These are phyloP conservation scores for Penicillium janthinellum DNA, from an alignment of 2,329 filamentous ascomycete species.

Conservation along the genomic window DNA sequence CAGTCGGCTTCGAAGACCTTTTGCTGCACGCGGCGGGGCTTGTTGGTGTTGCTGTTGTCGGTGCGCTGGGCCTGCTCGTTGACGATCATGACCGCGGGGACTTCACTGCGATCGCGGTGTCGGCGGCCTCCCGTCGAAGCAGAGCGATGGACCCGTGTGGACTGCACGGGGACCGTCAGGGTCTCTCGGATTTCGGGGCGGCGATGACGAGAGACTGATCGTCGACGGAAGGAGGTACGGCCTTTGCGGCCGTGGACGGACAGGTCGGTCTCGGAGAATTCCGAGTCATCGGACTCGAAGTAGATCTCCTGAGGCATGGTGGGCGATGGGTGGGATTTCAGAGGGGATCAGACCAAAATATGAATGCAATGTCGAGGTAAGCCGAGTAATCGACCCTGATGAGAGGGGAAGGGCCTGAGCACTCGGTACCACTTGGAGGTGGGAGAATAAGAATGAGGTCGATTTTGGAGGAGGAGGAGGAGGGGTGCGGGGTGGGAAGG, in stretches of 20 bases:
- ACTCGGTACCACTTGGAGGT: neutral
- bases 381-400: constrained; percentile 3
- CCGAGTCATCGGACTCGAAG: constrained; percentile 32
- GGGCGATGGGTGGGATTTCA: constrained; percentile 32
- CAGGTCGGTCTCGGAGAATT: constrained; percentile 40
- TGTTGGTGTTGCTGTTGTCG: constrained; percentile 31
- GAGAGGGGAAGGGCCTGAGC: constrained; percentile 2
- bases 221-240: constrained; percentile 28
- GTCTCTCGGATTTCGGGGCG: constrained; percentile 27
- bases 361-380: neutral
- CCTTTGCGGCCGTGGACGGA: constrained; percentile 32
- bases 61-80: constrained; percentile 37
- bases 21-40: constrained; percentile 26
- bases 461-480: neutral
- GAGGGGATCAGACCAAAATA: constrained; percentile 27
- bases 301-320: constrained; percentile 12
- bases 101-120: constrained; percentile 20
- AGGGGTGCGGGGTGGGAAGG: constrained; percentile 3
- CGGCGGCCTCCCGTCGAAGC: constrained; percentile 40
- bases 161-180: constrained; percentile 30
- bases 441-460: neutral
- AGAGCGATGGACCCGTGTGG: constrained; percentile 35
- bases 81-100: constrained; percentile 33
- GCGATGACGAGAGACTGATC: constrained; percentile 38
- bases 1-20: constrained; percentile 26